phyloP scores from a whole-genome alignment of 2,329 filamentous ascomycete genomes.

The Aspergillus fischeri region DNA sequence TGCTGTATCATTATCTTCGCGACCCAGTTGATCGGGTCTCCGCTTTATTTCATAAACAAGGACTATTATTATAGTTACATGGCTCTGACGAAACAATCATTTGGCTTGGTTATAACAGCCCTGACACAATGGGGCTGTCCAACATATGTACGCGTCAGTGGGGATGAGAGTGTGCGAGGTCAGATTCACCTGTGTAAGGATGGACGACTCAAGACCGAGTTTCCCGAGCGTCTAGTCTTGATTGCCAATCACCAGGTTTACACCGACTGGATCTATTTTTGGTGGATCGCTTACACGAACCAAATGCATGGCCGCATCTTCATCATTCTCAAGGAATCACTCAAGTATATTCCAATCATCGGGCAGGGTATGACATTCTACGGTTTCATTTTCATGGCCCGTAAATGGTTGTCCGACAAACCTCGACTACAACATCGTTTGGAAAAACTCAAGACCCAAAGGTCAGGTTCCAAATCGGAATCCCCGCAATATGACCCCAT shows the following conservation, averaged over 20 bases:
- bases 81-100: conserved; percentile 62
- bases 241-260: conserved; percentile 66
- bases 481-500: conserved; percentile 54
- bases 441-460: conserved; percentile 49
- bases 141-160: conserved; percentile 59
- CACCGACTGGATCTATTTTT: conserved; percentile 66
- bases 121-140: conserved; percentile 62
- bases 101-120: conserved; percentile 59
- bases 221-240: conserved; percentile 58
- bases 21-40: conserved; percentile 58
- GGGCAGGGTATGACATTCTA: conserved; percentile 63
- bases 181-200: conserved; percentile 55
- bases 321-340: conserved; percentile 63
- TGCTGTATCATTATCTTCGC: conserved; percentile 43
- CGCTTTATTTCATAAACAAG: conserved; percentile 58
- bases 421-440: conserved; percentile 56
- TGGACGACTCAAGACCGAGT: conserved; percentile 55
- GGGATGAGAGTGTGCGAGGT: conserved; percentile 56
- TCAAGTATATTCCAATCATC: conserved; percentile 60
- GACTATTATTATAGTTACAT: conserved; percentile 62
- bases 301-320: conserved; percentile 63
- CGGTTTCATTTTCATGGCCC: conserved; percentile 62
- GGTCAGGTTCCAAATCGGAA: conserved; percentile 47
- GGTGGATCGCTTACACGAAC: conserved; percentile 64
- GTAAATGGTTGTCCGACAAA: conserved; percentile 61